Evolutionary conservation across 495 filamentous ascomycete species (phyloP), one percentile per base, ranked within the genome.

Genomic region (Penicillium verhagenii): DNA sequence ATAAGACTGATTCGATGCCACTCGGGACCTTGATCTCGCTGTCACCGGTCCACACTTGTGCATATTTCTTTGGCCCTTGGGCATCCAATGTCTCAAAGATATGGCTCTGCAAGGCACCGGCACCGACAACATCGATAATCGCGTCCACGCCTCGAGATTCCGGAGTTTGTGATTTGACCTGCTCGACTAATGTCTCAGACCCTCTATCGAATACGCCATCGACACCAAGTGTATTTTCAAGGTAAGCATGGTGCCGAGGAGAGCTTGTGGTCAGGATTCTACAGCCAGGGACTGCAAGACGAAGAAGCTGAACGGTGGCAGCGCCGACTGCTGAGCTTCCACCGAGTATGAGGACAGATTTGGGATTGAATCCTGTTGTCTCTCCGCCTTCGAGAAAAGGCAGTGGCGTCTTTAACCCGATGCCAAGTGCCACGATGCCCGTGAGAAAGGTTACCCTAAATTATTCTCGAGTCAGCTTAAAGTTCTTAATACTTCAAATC

Each of bases 371-470:
- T 23, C 59, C 52, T 9, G 46, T 33, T 21, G 35, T 57, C 20
- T 47, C 50, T 5, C 56, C n/a, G n/a, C n/a, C n/a, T n/a, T n/a
- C n/a, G n/a, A 75, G 60, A 31, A 64, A 61, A 5, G 73, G 71
- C 1, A 78, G 47, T 7, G 66, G 66, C 4, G 70, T 51, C 9
- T 66, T 47, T 14, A 71, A 37, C n/a, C 56, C 60, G 4, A 52
- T 28, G 31, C 61, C 65, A n/a, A 69, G 66, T 25, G 60, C 52
- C 48, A 68, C 57, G 14, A 67, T 59, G 14, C 69, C 76, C n/a
- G 75, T 73, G 31, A 72, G 56, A 59, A 71, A 79, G 51, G 60
- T 63, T 35, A 73, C 64, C 44, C 76, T 77, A 43, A n/a, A n/a
- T n/a, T n/a, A n/a, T n/a, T n/a, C n/a, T n/a, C n/a, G n/a, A n/a